Base-by-base conservation (phyloP, 2,329 filamentous ascomycete genomes). In the Diaporthe sp. region DNA sequence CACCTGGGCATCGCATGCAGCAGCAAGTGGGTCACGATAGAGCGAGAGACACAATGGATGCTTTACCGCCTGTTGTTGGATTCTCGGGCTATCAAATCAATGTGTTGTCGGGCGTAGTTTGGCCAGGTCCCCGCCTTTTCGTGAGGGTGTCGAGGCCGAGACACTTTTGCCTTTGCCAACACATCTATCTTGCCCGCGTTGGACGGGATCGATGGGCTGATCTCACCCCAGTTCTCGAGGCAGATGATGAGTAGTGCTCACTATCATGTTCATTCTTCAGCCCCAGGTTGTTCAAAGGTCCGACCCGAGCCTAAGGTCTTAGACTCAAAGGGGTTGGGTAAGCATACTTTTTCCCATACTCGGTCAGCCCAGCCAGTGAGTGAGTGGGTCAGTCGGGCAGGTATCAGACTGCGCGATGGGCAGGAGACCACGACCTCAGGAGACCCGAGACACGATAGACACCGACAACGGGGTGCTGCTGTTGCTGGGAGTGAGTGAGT, bases 81-180 rank as follows among this genome's bases (percentile, higher is more conserved):
- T 52, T 25, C 22, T 9, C 25, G 64, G 64, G 30, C 33, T 19
- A 52, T 38, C 30, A 67, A 67, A 12, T 67, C 45, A n/a, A 28
- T 38, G 13, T n/a, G 33, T 33, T n/a, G 64, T 67, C 50, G 69
- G 55, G 55, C 52, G 52, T 47, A 35, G 28, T 42, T n/a, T 28
- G 15, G 42, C 69, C 54, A 61, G 55, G 30, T 67, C 22, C 40
- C 72, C 69, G 67, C 42, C 60, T 67, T 67, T 50, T 50, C 47
- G 40, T 54, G 69, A 72, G 52, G 71, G 74, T 71, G 71, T 74
- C 38, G 45, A 66, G 66, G 30, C 66, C 70, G 67, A 75, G 74
- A 75, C 74, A 75, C 19, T 67, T 35, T 64, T n/a, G n/a, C n/a
- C n/a, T n/a, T 38, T 67, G 67, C 74, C 74, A 75, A 30, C 71